Conservation (phyloP, 257 asterid genomes). For the Przewalskia tangutica region DNA sequence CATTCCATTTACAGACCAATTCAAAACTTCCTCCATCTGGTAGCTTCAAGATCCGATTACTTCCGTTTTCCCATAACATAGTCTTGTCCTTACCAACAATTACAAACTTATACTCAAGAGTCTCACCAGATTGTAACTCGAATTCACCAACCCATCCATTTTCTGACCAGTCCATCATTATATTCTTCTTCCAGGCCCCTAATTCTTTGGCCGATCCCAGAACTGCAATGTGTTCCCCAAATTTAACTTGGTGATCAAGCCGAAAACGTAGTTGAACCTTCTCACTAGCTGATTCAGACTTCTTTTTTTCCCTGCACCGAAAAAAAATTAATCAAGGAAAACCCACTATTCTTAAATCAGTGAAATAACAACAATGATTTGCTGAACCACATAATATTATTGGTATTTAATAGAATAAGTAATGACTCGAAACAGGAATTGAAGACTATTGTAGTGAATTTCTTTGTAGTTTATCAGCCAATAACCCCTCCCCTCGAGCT, state of each 20-base stretch:
- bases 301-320: constrained; percentile 42
- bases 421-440: not conserved
- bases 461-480: not conserved
- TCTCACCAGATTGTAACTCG: constrained; percentile 38
- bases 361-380: not conserved
- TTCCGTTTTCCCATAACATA: constrained; percentile 70
- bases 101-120: constrained; percentile 72
- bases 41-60: constrained; percentile 50
- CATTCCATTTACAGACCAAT: constrained; percentile 66
- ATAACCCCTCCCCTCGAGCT: not conserved
- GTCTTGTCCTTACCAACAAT: constrained; percentile 47
- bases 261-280: constrained; percentile 46
- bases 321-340: not conserved
- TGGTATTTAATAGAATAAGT: not conserved
- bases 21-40: constrained; percentile 56
- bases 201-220: constrained; percentile 75
- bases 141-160: constrained; percentile 77
- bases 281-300: constrained; percentile 27
- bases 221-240: constrained; percentile 72
- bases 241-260: constrained; percentile 70
- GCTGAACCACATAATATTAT: not conserved
- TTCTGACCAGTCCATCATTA: constrained; percentile 81
- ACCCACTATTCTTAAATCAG: not conserved
- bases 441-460: not conserved
- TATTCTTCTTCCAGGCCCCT: constrained; percentile 80